Evolutionary conservation across 2,329 filamentous ascomycete genomes (phyloP).

Genomic region (Emmonsia crescens): DNA sequence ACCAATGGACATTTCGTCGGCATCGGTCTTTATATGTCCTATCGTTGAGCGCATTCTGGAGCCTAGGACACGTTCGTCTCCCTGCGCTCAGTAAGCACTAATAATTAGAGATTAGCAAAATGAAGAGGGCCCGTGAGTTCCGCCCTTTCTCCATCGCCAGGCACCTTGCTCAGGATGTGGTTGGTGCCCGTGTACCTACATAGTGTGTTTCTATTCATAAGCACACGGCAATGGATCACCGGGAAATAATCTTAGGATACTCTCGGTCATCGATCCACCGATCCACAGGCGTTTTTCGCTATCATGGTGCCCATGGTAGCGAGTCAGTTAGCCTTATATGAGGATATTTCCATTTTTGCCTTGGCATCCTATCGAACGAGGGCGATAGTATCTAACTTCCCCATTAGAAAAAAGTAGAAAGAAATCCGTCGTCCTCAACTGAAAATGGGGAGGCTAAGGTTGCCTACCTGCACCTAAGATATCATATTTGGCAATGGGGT

Average conservation of each 20-base stretch:
- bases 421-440: neutral
- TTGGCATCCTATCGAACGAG: neutral
- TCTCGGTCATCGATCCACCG: neutral
- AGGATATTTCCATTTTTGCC: neutral
- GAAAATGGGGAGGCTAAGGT: neutral
- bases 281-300: neutral
- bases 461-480: neutral
- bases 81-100: neutral
- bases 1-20: too few relatives aligned
- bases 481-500: neutral
- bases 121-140: neutral
- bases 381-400: neutral
- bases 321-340: neutral
- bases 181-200: neutral
- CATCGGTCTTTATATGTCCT: neutral
- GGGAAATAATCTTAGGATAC: neutral
- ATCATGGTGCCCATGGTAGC: neutral
- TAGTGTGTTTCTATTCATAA: neutral
- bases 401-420: neutral
- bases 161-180: neutral
- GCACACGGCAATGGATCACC: neutral
- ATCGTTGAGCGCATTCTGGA: neutral
- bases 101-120: neutral
- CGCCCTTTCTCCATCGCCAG: neutral
- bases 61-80: neutral